Evolutionary conservation across 106 monocot genomes (phyloP), one percentile per base, ranked within the genome.

Genomic region (Acorus gramineus): DNA sequence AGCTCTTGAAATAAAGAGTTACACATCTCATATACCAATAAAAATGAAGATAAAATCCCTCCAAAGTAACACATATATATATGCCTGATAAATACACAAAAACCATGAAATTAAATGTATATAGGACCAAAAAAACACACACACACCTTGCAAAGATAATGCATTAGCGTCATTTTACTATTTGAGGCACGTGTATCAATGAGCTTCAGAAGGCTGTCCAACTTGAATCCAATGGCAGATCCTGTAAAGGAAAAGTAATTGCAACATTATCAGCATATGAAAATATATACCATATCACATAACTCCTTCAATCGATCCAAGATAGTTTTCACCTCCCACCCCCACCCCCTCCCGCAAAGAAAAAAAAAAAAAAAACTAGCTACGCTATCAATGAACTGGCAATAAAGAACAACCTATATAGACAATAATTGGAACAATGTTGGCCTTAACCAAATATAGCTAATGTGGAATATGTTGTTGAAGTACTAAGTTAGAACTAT

Each of bases 121-220:
- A 61, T 60, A 59, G 7, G 53, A 47, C 51, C 1, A 49, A 63
- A 46, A 57, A 47, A 44, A 51, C 46, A 59, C 14, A 50, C 8
- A 13, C 4, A 7, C 85, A 93, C 93, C 93, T 89, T 89, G 71
- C 93, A 93, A 56, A 93, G 81, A 73, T 93, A 93, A 71, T 93
- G 93, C 93, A 93, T 89, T 14, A 93, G 70, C 6, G 93, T 93
- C 85, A 93, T 85, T 65, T 86, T 93, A 63, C 73, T 93, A 75
- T 84, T 81, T 57, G 79, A 79, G 57, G 86, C 93, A 67, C 86
- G 85, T 75, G 93, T 93, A 75, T 93, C 89, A 65, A 81, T 83
- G 53, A 93, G 89, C 70, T 93, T 93, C 71, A 89, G 80, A 63
- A 71, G 71, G 71, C 71, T 71, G 53, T 71, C 71, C 7, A 71